phyloP scores from a whole-genome alignment of 2,329 filamentous ascomycete species.

The Xylaria sp. region DNA sequence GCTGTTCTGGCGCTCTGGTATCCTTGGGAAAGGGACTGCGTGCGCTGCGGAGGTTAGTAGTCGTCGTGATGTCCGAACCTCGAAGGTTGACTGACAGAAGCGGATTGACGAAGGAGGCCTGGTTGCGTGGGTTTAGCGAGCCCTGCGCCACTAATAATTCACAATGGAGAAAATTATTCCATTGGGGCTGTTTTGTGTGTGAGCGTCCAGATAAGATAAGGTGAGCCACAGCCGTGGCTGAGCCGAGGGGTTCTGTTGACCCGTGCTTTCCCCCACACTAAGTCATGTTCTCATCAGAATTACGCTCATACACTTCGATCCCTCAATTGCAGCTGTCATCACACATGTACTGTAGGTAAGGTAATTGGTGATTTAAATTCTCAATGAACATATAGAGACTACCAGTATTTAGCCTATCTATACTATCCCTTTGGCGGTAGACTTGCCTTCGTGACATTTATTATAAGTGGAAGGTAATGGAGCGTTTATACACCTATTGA shows the following conservation, averaged over 20 bases:
- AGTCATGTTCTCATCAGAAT: background rate
- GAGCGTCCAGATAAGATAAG: conserved; percentile 36
- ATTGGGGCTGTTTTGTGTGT: conserved; percentile 33
- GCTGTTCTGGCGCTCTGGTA: conserved; percentile 60
- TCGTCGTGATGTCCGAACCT: conserved; percentile 53
- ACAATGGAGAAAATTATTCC: conserved; percentile 43
- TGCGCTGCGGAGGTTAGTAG: conserved; percentile 49
- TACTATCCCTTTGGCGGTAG: too few relatives aligned
- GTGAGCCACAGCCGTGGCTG: conserved; percentile 34
- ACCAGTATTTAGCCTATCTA: too few relatives aligned
- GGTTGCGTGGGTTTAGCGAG: conserved; percentile 45
- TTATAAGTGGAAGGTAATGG: too few relatives aligned
- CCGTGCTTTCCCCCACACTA: background rate
- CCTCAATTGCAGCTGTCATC: background rate
- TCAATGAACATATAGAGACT: background rate
- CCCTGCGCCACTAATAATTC: conserved; percentile 45
- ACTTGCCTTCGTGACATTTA: too few relatives aligned
- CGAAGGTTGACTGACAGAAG: conserved; percentile 39
- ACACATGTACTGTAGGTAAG: too few relatives aligned
- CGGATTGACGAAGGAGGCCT: conserved; percentile 42
- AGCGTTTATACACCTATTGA: too few relatives aligned
- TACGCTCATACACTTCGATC: background rate
- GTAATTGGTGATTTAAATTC: background rate
- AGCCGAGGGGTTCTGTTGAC: background rate
- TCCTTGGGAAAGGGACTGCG: conserved; percentile 56